These are phyloP conservation scores for Triticum urartu DNA, from an alignment of 176 grass and related monocot species.

Conservation along the genomic window DNA sequence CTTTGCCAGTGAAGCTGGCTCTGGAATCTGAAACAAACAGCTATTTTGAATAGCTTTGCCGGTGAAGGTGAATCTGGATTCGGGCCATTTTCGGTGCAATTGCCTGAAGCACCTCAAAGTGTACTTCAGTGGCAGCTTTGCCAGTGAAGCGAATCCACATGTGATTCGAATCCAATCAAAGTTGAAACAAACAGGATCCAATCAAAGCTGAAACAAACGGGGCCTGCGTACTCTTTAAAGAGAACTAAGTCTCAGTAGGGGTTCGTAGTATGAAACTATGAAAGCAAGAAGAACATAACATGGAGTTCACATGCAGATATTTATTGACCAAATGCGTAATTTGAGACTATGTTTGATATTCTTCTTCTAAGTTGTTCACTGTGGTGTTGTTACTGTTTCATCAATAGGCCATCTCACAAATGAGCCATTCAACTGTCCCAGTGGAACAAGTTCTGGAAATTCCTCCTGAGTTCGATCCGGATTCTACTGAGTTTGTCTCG, in stretches of 20 bases:
- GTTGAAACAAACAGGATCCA: no score
- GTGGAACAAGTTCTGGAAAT: constrained; percentile 41
- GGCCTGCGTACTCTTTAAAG: not conserved
- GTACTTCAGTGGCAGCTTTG: no score
- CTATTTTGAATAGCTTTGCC: no score
- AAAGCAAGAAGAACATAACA: not conserved
- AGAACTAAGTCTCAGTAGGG: not conserved
- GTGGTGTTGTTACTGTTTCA: not conserved
- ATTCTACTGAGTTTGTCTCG: constrained; percentile 60
- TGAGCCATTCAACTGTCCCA: constrained; percentile 19
- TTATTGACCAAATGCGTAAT: not conserved
- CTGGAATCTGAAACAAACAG: no score
- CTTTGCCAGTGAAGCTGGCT: no score
- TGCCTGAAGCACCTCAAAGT: no score
- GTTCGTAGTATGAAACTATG: not conserved
- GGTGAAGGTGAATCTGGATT: no score
- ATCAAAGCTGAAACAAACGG: no score
- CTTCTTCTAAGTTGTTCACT: not conserved
- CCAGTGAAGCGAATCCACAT: no score
- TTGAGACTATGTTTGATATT: not conserved
- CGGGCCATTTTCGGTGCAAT: no score
- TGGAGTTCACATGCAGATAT: not conserved
- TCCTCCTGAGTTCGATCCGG: constrained; percentile 57
- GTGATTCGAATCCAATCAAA: no score
- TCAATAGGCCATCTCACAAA: constrained; percentile 38